Conservation (phyloP, 2,329 filamentous ascomycete genomes). For the Epichloe uncinata region DNA sequence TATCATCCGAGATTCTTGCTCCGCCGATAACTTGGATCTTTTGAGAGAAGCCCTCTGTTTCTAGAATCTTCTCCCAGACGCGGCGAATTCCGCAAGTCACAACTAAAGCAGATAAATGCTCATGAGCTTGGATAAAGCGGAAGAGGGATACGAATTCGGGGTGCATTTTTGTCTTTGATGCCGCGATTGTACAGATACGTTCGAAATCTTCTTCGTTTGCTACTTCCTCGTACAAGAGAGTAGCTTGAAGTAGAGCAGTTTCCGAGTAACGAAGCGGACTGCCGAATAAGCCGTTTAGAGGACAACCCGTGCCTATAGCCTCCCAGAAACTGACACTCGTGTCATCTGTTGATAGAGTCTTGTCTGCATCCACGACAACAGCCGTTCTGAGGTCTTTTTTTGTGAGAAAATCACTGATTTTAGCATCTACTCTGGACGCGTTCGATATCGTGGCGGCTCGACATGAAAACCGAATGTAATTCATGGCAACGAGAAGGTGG, state of each 20-base stretch:
- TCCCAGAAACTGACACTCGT: slow-evolving; percentile 38
- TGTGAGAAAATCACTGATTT: slow-evolving; percentile 17
- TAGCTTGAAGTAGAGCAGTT: slow-evolving; percentile 39
- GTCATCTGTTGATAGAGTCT: slow-evolving; percentile 37
- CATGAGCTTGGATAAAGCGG: slow-evolving; percentile 12
- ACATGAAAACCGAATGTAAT: slow-evolving; percentile 7
- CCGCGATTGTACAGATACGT: slow-evolving; percentile 29
- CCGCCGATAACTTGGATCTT: slow-evolving; percentile 38
- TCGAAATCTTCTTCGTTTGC: slow-evolving; percentile 27
- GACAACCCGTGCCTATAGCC: slow-evolving; percentile 6
- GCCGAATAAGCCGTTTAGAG: slow-evolving; percentile 33
- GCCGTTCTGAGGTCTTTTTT: slow-evolving; percentile 24
- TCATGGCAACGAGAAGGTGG: not conserved
- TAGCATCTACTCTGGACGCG: slow-evolving; percentile 12
- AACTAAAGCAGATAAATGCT: slow-evolving; percentile 32
- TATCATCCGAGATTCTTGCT: slow-evolving; percentile 30
- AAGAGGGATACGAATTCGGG: slow-evolving; percentile 35
- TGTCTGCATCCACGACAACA: slow-evolving; percentile 45
- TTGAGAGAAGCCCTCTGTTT: slow-evolving; percentile 24
- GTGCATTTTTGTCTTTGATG: slow-evolving; percentile 27
- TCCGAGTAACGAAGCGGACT: slow-evolving; percentile 36
- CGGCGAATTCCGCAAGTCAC: slow-evolving; percentile 39
- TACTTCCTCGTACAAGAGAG: slow-evolving; percentile 37
- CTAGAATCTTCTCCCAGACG: slow-evolving; percentile 43
- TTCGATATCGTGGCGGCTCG: slow-evolving; percentile 23